Conservation (phyloP, 1,284 basidiomycete genomes). For the Melampsora larici-populina region DNA sequence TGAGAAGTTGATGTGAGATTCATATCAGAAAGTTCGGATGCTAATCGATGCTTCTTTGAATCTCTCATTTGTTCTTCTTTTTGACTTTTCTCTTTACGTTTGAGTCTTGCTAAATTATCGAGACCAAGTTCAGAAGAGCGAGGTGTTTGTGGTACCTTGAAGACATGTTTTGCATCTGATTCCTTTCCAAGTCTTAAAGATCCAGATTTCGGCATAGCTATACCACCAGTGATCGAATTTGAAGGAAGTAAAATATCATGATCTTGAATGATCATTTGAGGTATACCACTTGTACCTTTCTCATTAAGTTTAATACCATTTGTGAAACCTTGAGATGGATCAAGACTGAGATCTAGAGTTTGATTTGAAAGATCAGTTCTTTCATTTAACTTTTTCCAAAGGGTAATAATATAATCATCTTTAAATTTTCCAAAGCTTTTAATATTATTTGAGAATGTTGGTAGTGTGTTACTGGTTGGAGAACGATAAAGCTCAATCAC, state of each 20-base stretch:
- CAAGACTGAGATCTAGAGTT: conserved; percentile 22
- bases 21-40: conserved; percentile 63
- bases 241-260: conserved; percentile 32
- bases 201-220: conserved; percentile 15
- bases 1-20: conserved; percentile 61
- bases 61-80: conserved; percentile 36
- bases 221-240: conserved; percentile 42
- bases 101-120: conserved; percentile 80
- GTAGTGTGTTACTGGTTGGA: conserved; percentile 46
- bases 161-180: conserved; percentile 45
- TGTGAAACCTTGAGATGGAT: conserved; percentile 32
- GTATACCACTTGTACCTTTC: conserved; percentile 12
- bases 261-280: conserved; percentile 26
- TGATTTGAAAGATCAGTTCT: conserved; percentile 26
- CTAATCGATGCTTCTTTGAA: conserved; percentile 48
- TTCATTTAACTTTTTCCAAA: conserved; percentile 43
- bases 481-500: conserved; percentile 48
- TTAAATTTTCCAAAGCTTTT: conserved; percentile 50
- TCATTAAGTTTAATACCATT: conserved; percentile 25
- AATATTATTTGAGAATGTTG: conserved; percentile 49
- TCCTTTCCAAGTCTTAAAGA: conserved; percentile 43
- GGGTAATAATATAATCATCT: conserved; percentile 46
- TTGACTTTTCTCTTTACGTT: conserved; percentile 60
- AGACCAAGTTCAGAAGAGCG: conserved; percentile 74
- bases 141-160: conserved; percentile 61